Evolutionary conservation across 768 basidiomycete species (phyloP), one percentile per base, ranked within the genome.

Genomic region (Tephrocybe sp.): DNA sequence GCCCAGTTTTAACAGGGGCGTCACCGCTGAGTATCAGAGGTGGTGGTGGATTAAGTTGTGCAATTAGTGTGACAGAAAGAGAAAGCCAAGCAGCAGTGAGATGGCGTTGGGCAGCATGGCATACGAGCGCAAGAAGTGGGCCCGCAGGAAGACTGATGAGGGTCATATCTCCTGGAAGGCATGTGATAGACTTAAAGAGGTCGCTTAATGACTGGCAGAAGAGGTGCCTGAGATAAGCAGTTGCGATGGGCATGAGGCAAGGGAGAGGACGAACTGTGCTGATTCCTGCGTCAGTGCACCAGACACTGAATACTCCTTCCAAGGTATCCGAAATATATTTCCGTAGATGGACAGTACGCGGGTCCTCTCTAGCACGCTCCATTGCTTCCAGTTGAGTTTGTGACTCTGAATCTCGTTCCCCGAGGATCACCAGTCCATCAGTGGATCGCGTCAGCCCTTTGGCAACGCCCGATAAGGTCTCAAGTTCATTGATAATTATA

Each of bases 71-170:
- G 14, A 82, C 80, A 1, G 90, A 87, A 0, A 97, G 73, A 10
- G 86, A 81, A 3, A 97, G 76, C 95, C 93, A 98, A 1, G 89
- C 79, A 1, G 84, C 88, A 1, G 85, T 92, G 13, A 90, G 69
- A 58, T 86, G 84, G 22, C 84, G 73, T 58, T 85, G 82, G 2
- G 82, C 75, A 0, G 90, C 89, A 20, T 82, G 62, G 52, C 89
- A 91, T 20, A 92, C 82, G 32, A 91, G 68, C 59, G 84, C 85
- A n/a, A 93, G 72, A 4, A 98, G 72, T 1, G 93, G 93, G 5
- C 82, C 84, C 7, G 93, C 80, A 2, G 90, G 83, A 0, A 97
- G 75, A 0, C 92, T 88, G 8, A 97, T 73, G 13, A 97, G 65
- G 0, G 92, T 96, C 16, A 71, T 75, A 49, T 93, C 89, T 2